A percentile compares a stretch with the other conserved stretches of the same genome.
Evolutionary conservation across 108 stramenopile species (phyloP).

Genomic region (Cyclostephanos tholiformis): DNA sequence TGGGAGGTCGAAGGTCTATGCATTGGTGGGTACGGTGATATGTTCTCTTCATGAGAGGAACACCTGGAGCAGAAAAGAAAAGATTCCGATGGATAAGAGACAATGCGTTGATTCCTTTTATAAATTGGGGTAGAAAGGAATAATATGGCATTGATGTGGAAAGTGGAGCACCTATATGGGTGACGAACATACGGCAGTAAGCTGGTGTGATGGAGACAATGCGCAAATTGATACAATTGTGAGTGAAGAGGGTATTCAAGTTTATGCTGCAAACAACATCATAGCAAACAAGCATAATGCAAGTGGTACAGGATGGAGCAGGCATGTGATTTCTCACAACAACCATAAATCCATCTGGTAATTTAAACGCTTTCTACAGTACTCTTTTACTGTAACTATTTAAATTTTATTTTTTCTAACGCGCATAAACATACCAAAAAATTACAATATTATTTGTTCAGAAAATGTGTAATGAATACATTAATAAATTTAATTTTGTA

Average conservation of each 20-base stretch:
- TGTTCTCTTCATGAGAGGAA: constrained; percentile 1
- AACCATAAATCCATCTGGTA: too few species aligned
- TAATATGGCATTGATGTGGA: not conserved
- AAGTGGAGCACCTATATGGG: not conserved
- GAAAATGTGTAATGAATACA: too few species aligned
- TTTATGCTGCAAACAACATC: not conserved
- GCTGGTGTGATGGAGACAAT: constrained; percentile 12
- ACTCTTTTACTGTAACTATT: too few species aligned
- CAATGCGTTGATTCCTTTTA: not conserved
- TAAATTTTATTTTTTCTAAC: too few species aligned
- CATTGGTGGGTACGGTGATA: constrained; percentile 10
- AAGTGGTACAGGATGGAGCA: constrained; percentile 6
- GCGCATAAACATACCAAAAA: too few species aligned
- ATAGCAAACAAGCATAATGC: constrained; percentile 15
- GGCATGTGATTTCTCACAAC: too few species aligned
- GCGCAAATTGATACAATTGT: not conserved
- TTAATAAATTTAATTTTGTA: too few species aligned
- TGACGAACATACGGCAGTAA: not conserved
- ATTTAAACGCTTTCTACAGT: too few species aligned
- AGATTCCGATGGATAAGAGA: constrained; percentile 14
- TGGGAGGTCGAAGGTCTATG: constrained; percentile 11
- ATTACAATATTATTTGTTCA: too few species aligned
- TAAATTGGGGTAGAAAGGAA: not conserved
- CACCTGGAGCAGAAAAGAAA: not conserved
- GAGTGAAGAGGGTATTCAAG: not conserved